Conservation (phyloP, 1,284 basidiomycete species). For the Peniophora sp. region DNA sequence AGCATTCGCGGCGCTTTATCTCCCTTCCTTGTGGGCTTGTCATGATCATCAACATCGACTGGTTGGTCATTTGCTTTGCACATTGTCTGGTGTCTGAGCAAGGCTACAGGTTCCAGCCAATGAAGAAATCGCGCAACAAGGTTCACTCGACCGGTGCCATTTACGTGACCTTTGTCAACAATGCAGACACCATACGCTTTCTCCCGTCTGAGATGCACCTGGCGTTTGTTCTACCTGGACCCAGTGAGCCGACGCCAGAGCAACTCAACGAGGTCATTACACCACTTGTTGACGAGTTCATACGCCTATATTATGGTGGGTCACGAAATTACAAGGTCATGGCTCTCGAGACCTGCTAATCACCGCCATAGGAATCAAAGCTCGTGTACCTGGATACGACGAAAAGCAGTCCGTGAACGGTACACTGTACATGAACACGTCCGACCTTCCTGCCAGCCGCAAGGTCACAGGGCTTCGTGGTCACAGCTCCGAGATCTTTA, state of each 20-base stretch:
- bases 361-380: neutral
- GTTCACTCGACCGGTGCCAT: constrained; percentile 12
- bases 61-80: constrained; percentile 7
- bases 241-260: constrained; percentile 12
- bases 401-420: constrained; percentile 4
- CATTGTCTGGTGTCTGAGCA: neutral
- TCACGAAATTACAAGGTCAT: no score
- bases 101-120: constrained; percentile 3
- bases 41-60: constrained; percentile 14
- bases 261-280: constrained; percentile 7
- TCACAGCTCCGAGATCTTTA: neutral
- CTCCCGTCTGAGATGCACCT: constrained; percentile 12
- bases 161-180: constrained; percentile 12
- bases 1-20: constrained; percentile 14
- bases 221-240: constrained; percentile 10
- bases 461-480: constrained; percentile 8
- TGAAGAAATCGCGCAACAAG: neutral
- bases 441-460: constrained; percentile 13
- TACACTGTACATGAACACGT: constrained; percentile 4
- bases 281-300: neutral
- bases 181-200: constrained; percentile 10
- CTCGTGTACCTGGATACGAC: constrained; percentile 1
- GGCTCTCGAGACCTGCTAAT: no score
- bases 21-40: constrained; percentile 13
- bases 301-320: neutral